Conservation (phyloP, 495 filamentous ascomycete genomes). For the Tirmania nivea region DNA sequence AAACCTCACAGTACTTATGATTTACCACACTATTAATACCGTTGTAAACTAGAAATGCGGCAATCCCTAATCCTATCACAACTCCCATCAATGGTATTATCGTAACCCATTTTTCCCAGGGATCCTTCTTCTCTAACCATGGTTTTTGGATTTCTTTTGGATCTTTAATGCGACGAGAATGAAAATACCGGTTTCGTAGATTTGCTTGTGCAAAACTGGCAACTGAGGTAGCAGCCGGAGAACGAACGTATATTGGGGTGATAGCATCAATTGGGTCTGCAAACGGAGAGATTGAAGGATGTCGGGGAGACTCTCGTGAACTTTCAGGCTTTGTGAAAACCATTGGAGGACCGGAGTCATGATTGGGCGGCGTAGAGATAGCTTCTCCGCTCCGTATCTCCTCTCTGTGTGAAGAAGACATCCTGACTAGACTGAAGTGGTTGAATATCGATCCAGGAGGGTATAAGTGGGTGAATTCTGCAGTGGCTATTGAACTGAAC, state of each 20-base stretch:
- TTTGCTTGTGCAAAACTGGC: slow-evolving; percentile 4
- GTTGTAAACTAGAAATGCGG: slow-evolving; percentile 48
- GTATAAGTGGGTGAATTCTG: no score
- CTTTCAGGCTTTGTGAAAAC: no score
- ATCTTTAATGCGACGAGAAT: slow-evolving; percentile 41
- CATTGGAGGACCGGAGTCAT: no score
- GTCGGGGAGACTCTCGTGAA: no score
- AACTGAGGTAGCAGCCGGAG: background rate
- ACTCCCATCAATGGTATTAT: slow-evolving; percentile 54
- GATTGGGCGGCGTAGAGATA: no score
- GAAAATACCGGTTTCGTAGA: slow-evolving; percentile 38
- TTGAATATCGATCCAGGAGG: no score
- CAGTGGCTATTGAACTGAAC: no score
- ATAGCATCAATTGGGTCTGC: no score
- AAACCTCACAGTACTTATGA: slow-evolving; percentile 50
- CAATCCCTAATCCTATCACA: slow-evolving; percentile 38
- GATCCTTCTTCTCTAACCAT: slow-evolving; percentile 45
- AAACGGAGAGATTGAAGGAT: no score
- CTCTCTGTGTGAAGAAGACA: no score
- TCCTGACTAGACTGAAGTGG: no score
- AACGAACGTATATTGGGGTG: background rate
- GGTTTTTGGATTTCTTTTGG: slow-evolving; percentile 49
- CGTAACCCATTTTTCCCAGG: slow-evolving; percentile 66
- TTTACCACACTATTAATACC: slow-evolving; percentile 45
- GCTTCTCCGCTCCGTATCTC: no score